Conservation (phyloP, 768 basidiomycete genomes). For the Agrocybe pediades region DNA sequence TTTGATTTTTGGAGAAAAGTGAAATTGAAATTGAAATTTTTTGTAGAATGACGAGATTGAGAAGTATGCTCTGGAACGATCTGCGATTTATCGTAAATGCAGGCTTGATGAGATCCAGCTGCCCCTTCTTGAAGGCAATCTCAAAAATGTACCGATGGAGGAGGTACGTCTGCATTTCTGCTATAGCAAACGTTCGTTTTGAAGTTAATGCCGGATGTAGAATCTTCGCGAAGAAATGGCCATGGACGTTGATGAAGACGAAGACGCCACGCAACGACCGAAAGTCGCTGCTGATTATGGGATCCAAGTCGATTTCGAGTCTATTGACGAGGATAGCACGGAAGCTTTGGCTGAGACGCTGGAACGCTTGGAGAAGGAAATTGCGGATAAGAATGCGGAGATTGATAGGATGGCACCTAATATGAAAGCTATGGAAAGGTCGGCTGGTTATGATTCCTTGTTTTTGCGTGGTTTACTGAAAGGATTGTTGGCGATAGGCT, state of each 20-base stretch:
- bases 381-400: conserved; percentile 71
- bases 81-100: conserved; percentile 87
- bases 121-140: conserved; percentile 72
- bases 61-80: conserved; percentile 82
- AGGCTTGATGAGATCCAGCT: conserved; percentile 89
- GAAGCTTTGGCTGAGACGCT: conserved; percentile 64
- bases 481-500: conserved; percentile 43
- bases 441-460: conserved; percentile 20
- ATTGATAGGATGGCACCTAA: conserved; percentile 96
- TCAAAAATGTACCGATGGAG: conserved; percentile 92
- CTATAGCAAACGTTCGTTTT: not conserved
- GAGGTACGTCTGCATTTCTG: conserved; percentile 55
- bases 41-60: conserved; percentile 78
- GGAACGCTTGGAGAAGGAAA: conserved; percentile 73
- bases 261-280: conserved; percentile 74
- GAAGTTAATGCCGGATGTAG: conserved; percentile 33
- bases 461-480: not conserved
- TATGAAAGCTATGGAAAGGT: conserved; percentile 94
- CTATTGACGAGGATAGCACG: conserved; percentile 75
- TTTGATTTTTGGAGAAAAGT: not conserved
- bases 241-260: conserved; percentile 93
- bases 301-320: conserved; percentile 84
- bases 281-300: conserved; percentile 80
- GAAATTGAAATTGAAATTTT: conserved; percentile 1
- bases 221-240: conserved; percentile 82